Base-by-base conservation (phyloP, 2,329 filamentous ascomycete species). In the Cladophialophora psammophila region DNA sequence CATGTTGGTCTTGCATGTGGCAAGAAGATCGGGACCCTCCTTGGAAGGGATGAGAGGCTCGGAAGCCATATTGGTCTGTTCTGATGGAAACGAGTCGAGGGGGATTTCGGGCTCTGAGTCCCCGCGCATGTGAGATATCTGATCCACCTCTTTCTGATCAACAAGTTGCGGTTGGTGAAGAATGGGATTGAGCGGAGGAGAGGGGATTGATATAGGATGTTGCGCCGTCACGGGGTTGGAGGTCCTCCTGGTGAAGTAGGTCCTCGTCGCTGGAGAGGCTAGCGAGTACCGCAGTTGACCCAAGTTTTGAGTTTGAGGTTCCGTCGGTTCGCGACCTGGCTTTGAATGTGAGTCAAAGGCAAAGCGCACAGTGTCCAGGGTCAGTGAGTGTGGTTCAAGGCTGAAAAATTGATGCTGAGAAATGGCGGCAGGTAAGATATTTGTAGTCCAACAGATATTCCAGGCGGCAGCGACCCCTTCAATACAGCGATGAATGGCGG, bases 371-470 rank as follows among this genome's bases (percentile, higher is more conserved):
- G 26, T 50, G 45, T 50, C 18, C 20, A 13, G 7, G 15, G 15
- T 26, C 45, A 20, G 45, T 5, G 18, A 8, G 45, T 50, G 20
- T 50, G 20, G 45, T n/a, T 50, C 45, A 26, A 50, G 18, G 45
- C 9, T 20, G 18, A 20, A 26, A 55, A 36, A 58, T n/a, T 26
- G 18, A 18, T 36, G 55, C 45, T 50, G 45, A 58, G 42, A 42
- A 58, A 58, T 40, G 55, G 35, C 20, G 10, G 18, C 13, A 10
- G 6, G 18, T 26, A 38, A 40, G 55, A 58, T 40, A 58, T 15
- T 58, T 58, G 32, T 58, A 58, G 35, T 38, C 20, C 26, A 38
- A 40, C 45, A 58, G 55, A 58, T 58, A 10, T 36, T 20, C 15
- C 20, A 9, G 36, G 18, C 20, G 55, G 55, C 34, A 18, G 55